These are phyloP conservation scores for Hypoxylon sp. DNA, from an alignment of 2,329 filamentous ascomycete genomes.

Conservation along the genomic window DNA sequence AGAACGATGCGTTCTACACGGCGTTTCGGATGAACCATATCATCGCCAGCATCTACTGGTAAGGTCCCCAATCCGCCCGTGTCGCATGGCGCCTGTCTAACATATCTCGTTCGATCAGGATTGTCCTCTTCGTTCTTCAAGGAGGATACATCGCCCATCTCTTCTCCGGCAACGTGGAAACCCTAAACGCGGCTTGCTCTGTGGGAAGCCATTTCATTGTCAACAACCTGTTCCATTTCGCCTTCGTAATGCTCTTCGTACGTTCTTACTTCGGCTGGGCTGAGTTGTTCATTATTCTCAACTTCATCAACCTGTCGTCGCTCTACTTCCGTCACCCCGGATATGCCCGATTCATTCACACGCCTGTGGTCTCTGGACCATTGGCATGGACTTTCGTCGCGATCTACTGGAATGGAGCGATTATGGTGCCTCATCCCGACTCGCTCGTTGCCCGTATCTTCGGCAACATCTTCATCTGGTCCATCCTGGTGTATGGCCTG, in stretches of 20 bases:
- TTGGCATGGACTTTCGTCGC: slow-evolving; percentile 89
- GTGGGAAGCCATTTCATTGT: slow-evolving; percentile 87
- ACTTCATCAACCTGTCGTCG: slow-evolving; percentile 82
- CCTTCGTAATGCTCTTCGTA: slow-evolving; percentile 86
- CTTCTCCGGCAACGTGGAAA: slow-evolving; percentile 73
- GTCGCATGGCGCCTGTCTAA: not conserved
- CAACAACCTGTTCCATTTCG: slow-evolving; percentile 85
- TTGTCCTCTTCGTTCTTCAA: slow-evolving; percentile 81
- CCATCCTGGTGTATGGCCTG: slow-evolving; percentile 78
- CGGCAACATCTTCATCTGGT: slow-evolving; percentile 91
- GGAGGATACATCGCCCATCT: slow-evolving; percentile 81
- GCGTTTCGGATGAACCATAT: slow-evolving; percentile 80
- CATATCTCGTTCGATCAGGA: slow-evolving; percentile 59
- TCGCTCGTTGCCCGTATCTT: slow-evolving; percentile 79
- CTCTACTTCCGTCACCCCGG: slow-evolving; percentile 85
- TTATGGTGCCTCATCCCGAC: slow-evolving; percentile 78
- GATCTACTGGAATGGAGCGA: slow-evolving; percentile 89
- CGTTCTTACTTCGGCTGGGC: slow-evolving; percentile 80
- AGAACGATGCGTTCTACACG: slow-evolving; percentile 75
- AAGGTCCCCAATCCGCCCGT: slow-evolving; percentile 40
- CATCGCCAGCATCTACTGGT: slow-evolving; percentile 82
- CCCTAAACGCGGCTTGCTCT: slow-evolving; percentile 77
- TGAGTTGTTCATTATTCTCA: slow-evolving; percentile 80
- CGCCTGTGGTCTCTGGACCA: slow-evolving; percentile 79
- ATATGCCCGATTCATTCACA: slow-evolving; percentile 80